phyloP scores from a whole-genome alignment of 352 stramenopile species.

The Pythium rishiriense region DNA sequence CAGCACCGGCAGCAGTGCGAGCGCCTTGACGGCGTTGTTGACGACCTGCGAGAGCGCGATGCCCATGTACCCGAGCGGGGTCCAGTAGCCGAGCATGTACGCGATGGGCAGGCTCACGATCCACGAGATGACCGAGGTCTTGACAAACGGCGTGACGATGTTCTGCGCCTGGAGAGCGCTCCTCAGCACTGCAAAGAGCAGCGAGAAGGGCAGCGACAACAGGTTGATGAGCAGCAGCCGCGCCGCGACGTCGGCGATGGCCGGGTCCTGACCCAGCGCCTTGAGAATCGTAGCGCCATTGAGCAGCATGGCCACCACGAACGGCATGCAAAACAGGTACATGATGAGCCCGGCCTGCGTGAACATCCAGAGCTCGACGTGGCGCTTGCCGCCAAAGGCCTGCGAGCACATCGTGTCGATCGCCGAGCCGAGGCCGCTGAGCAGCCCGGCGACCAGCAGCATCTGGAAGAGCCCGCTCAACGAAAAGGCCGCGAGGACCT shows the following conservation, averaged over 20 bases:
- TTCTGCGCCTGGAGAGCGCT: slow-evolving; percentile 70
- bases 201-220: slow-evolving; percentile 48
- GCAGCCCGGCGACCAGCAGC: slow-evolving; percentile 46
- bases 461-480: slow-evolving; percentile 53
- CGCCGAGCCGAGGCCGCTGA: slow-evolving; percentile 53
- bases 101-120: slow-evolving; percentile 43
- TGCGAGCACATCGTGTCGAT: slow-evolving; percentile 71
- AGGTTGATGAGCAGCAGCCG: slow-evolving; percentile 46
- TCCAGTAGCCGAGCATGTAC: slow-evolving; percentile 61
- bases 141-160: slow-evolving; percentile 59
- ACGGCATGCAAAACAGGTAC: slow-evolving; percentile 39
- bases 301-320: slow-evolving; percentile 39
- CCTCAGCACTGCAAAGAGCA: slow-evolving; percentile 59
- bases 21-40: slow-evolving; percentile 46
- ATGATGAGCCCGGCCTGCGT: slow-evolving; percentile 57
- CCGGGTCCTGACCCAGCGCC: slow-evolving; percentile 51
- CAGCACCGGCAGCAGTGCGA: slow-evolving; percentile 51
- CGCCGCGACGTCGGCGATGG: slow-evolving; percentile 44
- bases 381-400: slow-evolving; percentile 57
- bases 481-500: slow-evolving; percentile 60
- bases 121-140: slow-evolving; percentile 51
- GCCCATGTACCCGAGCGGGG: slow-evolving; percentile 58
- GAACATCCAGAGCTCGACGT: slow-evolving; percentile 63
- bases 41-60: slow-evolving; percentile 50
- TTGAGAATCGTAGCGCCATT: slow-evolving; percentile 50